These are phyloP conservation scores for Excoecaria cochinchinensis DNA, from an alignment of 345 rosid genomes.

Conservation along the genomic window DNA sequence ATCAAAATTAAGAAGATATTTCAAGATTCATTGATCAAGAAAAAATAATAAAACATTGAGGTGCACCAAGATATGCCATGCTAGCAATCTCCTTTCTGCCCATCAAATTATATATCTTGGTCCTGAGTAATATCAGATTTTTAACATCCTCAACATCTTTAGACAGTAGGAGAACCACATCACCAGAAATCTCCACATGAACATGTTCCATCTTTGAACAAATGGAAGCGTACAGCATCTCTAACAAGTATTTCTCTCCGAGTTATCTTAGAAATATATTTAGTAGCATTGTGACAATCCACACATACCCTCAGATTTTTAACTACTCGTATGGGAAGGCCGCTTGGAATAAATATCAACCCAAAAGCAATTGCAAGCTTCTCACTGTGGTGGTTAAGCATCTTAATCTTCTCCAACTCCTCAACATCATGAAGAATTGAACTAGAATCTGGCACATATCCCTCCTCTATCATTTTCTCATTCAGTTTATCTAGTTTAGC, in stretches of 20 bases:
- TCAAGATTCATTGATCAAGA: background rate
- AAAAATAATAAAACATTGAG: background rate
- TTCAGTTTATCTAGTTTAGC: conserved; percentile 64
- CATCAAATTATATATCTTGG: conserved; percentile 3
- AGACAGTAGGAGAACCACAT: conserved; percentile 22
- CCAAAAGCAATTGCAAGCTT: conserved; percentile 94
- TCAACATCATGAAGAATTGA: conserved; percentile 73
- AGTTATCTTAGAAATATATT: conserved; percentile 78
- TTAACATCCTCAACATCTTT: background rate
- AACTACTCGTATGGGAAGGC: conserved; percentile 66
- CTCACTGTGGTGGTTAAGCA: conserved; percentile 90
- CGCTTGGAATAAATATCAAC: conserved; percentile 59
- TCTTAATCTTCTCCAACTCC: conserved; percentile 69
- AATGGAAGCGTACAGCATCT: conserved; percentile 87
- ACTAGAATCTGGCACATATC: conserved; percentile 74
- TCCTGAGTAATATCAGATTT: background rate
- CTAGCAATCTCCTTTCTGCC: background rate
- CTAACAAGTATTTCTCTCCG: conserved; percentile 86
- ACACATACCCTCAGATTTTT: conserved; percentile 87
- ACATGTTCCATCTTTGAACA: conserved; percentile 83
- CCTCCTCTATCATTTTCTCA: conserved; percentile 58
- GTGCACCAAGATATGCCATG: conserved; percentile 5
- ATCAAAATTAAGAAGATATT: background rate
- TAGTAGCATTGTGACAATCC: conserved; percentile 90
- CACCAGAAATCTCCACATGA: conserved; percentile 98